Conservation (phyloP, 2,329 filamentous ascomycete genomes). For the Aspergillus japonicus region DNA sequence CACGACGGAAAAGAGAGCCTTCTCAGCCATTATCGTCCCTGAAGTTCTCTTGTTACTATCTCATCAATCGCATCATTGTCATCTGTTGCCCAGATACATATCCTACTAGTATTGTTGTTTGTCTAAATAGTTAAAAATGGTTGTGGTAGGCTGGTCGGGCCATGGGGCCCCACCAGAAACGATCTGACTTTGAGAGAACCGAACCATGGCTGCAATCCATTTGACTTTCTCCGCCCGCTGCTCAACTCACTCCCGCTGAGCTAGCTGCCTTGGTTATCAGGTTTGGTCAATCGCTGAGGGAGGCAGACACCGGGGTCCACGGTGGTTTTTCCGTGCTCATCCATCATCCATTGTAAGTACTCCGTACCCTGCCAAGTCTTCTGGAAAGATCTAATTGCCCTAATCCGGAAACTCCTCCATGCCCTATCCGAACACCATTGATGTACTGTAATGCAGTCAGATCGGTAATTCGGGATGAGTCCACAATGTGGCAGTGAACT, state of each 20-base stretch:
- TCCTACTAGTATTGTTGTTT: not conserved
- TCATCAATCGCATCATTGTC: not conserved
- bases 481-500: conserved; percentile 6
- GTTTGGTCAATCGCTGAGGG: not conserved
- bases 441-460: not conserved
- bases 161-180: not conserved
- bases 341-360: too few relatives aligned
- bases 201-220: not conserved
- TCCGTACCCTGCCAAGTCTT: not conserved
- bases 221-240: not conserved
- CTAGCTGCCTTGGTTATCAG: not conserved
- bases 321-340: not conserved
- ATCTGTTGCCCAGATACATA: not conserved
- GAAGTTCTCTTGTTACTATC: not conserved
- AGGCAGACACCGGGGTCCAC: not conserved
- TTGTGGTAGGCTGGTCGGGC: not conserved
- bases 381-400: conserved; percentile 8
- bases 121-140: not conserved
- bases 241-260: not conserved
- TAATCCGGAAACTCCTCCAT: not conserved
- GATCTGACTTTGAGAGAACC: not conserved
- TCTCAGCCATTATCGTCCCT: not conserved
- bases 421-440: not conserved
- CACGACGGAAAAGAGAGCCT: not conserved
- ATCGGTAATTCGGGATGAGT: not conserved